Percentiles rank a stretch among this genome's conserved stretches.
These are phyloP conservation scores for Salix arbutifolia DNA, from an alignment of 345 rosid species.

Conservation along the genomic window DNA sequence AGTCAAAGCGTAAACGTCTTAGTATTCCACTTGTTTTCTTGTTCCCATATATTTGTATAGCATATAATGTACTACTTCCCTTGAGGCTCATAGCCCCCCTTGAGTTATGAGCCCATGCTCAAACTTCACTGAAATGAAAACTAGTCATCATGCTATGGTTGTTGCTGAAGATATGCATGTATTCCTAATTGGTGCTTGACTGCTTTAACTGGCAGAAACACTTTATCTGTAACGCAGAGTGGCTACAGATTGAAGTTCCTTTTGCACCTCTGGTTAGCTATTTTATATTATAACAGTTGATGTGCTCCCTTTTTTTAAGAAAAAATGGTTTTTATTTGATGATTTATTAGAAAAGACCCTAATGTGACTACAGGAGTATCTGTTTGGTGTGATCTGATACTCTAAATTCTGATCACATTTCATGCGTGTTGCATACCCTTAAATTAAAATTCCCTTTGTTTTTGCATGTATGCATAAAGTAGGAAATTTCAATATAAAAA, in stretches of 20 bases:
- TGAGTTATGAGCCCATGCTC: neutral
- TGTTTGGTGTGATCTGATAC: neutral
- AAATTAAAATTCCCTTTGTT: neutral
- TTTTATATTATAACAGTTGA: neutral
- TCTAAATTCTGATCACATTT: neutral
- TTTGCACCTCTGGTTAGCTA: neutral
- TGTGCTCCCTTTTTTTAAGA: neutral
- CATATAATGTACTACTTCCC: neutral
- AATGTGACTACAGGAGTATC: neutral
- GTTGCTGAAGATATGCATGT: neutral
- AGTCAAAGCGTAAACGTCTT: neutral
- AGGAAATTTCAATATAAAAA: neutral
- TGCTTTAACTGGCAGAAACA: neutral
- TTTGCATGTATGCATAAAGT: neutral
- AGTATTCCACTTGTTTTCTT: neutral
- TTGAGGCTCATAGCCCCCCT: neutral
- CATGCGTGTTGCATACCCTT: neutral
- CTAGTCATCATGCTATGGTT: neutral
- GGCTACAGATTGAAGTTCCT: neutral
- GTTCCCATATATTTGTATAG: neutral
- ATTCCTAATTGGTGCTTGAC: neutral
- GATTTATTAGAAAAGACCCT: neutral
- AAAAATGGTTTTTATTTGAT: neutral
- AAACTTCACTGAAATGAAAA: neutral
- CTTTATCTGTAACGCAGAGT: neutral